These are phyloP conservation scores for Handroanthus guayacan DNA, from an alignment of 257 asterid species.

Conservation along the genomic window DNA sequence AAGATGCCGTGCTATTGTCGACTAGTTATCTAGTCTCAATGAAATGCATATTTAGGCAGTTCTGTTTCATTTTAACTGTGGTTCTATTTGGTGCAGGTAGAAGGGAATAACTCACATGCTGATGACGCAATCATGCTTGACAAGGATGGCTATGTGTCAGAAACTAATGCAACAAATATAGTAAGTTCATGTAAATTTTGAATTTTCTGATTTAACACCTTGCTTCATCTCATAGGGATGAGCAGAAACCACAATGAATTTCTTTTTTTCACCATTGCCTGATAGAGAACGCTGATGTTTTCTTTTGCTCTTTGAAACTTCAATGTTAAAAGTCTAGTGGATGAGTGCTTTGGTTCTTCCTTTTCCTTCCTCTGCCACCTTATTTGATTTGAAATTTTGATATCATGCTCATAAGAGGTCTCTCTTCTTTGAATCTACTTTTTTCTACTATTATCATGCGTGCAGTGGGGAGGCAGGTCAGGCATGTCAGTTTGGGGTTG, in stretches of 20 bases:
- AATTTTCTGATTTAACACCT: constrained; percentile 1
- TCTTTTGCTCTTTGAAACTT: constrained; percentile 11
- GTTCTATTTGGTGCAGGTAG: constrained; percentile 58
- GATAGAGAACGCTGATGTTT: constrained; percentile 21
- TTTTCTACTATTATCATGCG: no score
- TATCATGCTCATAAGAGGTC: no score
- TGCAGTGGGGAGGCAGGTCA: no score
- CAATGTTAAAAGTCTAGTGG: background rate
- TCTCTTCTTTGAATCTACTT: no score
- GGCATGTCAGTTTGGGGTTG: no score
- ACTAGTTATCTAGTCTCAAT: constrained; percentile 4
- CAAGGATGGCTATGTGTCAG: constrained; percentile 82
- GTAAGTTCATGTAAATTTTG: constrained; percentile 48
- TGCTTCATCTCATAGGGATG: constrained; percentile 11
- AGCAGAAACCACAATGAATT: background rate
- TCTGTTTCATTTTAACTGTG: background rate
- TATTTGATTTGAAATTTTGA: no score
- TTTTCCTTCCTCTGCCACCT: no score
- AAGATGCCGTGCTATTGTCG: background rate
- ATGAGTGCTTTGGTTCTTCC: no score
- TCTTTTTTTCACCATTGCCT: background rate
- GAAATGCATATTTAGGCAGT: constrained; percentile 18
- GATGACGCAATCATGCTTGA: constrained; percentile 88
- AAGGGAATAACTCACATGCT: constrained; percentile 76
- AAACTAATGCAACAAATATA: constrained; percentile 82